Conservation (phyloP, 805 yeast genomes). For the Metschnikowia aberdeeniae region DNA sequence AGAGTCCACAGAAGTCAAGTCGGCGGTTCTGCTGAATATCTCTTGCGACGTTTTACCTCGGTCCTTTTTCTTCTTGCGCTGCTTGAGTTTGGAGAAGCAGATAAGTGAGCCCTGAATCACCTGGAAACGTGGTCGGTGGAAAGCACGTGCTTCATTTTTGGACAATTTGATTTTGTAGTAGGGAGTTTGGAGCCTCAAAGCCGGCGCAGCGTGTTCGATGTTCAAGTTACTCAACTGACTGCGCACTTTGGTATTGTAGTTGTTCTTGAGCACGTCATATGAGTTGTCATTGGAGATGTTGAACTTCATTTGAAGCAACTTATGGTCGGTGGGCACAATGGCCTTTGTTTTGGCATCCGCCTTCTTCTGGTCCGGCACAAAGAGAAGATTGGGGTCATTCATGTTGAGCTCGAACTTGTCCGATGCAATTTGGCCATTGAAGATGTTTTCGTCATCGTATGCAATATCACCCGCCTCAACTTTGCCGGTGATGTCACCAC, state of each 20-base stretch:
- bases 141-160: slow-evolving; percentile 64
- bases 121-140: slow-evolving; percentile 74
- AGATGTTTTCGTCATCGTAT: slow-evolving; percentile 66
- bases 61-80: slow-evolving; percentile 84
- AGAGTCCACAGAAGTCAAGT: slow-evolving; percentile 79
- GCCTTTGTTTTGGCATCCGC: slow-evolving; percentile 27
- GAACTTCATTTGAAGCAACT: slow-evolving; percentile 55
- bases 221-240: slow-evolving; percentile 86
- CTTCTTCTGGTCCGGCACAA: slow-evolving; percentile 44
- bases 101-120: slow-evolving; percentile 76
- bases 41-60: slow-evolving; percentile 77
- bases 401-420: slow-evolving; percentile 60
- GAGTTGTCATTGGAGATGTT: slow-evolving; percentile 86
- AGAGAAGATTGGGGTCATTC: slow-evolving; percentile 80
- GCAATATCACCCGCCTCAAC: slow-evolving; percentile 30
- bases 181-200: slow-evolving; percentile 82
- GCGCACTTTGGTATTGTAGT: slow-evolving; percentile 87
- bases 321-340: slow-evolving; percentile 50
- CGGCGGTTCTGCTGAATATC: slow-evolving; percentile 64
- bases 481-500: slow-evolving; percentile 2
- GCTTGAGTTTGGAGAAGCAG: slow-evolving; percentile 68
- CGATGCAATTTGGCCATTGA: slow-evolving; percentile 56
- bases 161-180: slow-evolving; percentile 76
- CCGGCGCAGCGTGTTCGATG: slow-evolving; percentile 90
- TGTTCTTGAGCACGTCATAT: slow-evolving; percentile 76